Conservation (phyloP, 1,139 yeast genomes). For the Geotrichum reessii region DNA sequence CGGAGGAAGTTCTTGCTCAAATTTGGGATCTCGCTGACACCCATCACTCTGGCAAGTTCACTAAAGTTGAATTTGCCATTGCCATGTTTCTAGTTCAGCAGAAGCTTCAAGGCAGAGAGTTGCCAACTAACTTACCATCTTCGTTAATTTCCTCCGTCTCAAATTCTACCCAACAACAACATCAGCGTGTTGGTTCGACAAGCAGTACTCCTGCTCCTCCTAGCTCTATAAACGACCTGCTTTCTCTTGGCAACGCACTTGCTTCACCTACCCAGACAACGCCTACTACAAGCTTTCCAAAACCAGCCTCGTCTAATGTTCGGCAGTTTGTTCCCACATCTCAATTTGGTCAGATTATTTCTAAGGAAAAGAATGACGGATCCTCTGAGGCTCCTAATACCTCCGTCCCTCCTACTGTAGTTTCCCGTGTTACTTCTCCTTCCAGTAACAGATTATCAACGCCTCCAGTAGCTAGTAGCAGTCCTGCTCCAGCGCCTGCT, state of each 20-base stretch:
- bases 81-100: slow-evolving; percentile 91
- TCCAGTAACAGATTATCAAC: slow-evolving; percentile 14
- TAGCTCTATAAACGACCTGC: slow-evolving; percentile 31
- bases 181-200: slow-evolving; percentile 14
- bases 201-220: slow-evolving; percentile 30
- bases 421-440: background rate
- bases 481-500: background rate
- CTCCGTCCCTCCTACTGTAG: background rate
- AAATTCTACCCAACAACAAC: background rate
- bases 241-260: slow-evolving; percentile 38
- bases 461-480: slow-evolving; percentile 1
- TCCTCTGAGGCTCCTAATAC: background rate
- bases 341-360: slow-evolving; percentile 57
- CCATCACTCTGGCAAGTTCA: slow-evolving; percentile 77
- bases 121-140: slow-evolving; percentile 55
- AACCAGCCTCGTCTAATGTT: slow-evolving; percentile 35
- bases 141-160: background rate
- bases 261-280: slow-evolving; percentile 26
- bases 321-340: slow-evolving; percentile 53
- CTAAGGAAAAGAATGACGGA: slow-evolving; percentile 29
- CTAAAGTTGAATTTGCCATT: slow-evolving; percentile 77
- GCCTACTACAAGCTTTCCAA: slow-evolving; percentile 19
- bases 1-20: slow-evolving; percentile 78
- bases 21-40: slow-evolving; percentile 94
- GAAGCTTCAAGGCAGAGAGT: slow-evolving; percentile 64